A percentile compares a stretch with the other conserved stretches of the same genome.
These are phyloP conservation scores for Wickerhamomyces ciferrii DNA, from an alignment of 805 yeast species.

Conservation along the genomic window DNA sequence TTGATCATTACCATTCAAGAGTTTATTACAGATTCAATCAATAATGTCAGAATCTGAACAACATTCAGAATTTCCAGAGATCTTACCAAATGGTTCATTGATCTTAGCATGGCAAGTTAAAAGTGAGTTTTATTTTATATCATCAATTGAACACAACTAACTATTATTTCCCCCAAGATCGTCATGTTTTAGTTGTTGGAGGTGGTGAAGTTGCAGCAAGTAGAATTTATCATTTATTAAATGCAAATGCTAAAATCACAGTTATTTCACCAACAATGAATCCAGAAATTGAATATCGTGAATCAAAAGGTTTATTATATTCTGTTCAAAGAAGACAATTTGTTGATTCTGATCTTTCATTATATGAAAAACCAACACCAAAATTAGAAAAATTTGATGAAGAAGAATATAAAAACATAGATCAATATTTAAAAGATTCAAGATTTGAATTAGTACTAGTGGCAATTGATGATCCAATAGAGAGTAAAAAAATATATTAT, in stretches of 20 bases:
- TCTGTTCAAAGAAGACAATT: conserved; percentile 41
- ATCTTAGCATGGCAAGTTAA: conserved; percentile 73
- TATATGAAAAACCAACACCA: conserved; percentile 34
- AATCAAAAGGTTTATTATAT: conserved; percentile 35
- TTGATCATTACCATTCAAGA: too few relatives aligned
- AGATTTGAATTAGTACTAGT: conserved; percentile 64
- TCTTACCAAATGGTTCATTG: conserved; percentile 45
- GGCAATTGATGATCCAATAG: conserved; percentile 66
- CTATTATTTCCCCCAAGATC: conserved; percentile 22
- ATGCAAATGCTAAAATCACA: conserved; percentile 67
- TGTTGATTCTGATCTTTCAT: conserved; percentile 36
- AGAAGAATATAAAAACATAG: conserved; percentile 21
- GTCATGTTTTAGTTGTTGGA: conserved; percentile 69
- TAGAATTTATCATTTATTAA: conserved; percentile 58
- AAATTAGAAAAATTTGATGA: conserved; percentile 8
- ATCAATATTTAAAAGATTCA: conserved; percentile 21
- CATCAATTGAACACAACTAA: conserved; percentile 11
- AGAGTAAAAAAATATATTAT: conserved; percentile 53
- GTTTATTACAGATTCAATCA: too few relatives aligned
- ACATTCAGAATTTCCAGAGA: conserved; percentile 8
- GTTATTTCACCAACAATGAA: conserved; percentile 46
- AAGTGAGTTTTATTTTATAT: conserved; percentile 26
- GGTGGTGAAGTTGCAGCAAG: conserved; percentile 76
- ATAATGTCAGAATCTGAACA: not conserved
- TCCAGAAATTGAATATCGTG: conserved; percentile 27